These are phyloP conservation scores for Fagus crenata DNA, from an alignment of 306 rosid species.

Conservation along the genomic window DNA sequence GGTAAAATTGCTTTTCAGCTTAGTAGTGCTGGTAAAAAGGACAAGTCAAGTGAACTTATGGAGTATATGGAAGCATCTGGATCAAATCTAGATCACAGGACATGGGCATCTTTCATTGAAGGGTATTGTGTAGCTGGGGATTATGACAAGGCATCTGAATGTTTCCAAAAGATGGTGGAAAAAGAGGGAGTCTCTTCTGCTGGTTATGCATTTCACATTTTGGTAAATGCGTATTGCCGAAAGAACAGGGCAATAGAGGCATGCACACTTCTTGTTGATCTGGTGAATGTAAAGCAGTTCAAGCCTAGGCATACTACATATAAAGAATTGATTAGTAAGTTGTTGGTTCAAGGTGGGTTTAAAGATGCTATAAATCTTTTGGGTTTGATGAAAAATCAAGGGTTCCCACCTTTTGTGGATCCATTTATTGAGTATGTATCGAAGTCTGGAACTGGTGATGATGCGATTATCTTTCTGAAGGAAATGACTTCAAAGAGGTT, in stretches of 20 bases:
- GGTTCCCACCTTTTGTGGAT: conserved; percentile 66
- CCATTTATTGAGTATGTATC: conserved; percentile 65
- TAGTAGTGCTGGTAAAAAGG: conserved; percentile 49
- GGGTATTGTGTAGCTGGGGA: conserved; percentile 60
- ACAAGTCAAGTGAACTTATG: conserved; percentile 51
- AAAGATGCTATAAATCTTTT: conserved; percentile 60
- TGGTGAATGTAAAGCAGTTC: conserved; percentile 46
- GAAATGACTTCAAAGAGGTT: conserved; percentile 66
- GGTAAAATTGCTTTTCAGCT: conserved; percentile 53
- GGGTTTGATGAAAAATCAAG: conserved; percentile 65
- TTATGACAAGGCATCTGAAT: conserved; percentile 55
- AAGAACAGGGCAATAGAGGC: conserved; percentile 57
- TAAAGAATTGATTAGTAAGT: conserved; percentile 52
- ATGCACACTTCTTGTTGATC: conserved; percentile 44
- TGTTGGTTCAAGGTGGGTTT: conserved; percentile 58
- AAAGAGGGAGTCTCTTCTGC: conserved; percentile 49
- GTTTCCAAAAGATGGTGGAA: conserved; percentile 57
- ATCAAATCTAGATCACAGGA: conserved; percentile 41
- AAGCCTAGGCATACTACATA: conserved; percentile 71
- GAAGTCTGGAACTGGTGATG: conserved; percentile 67
- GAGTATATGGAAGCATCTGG: conserved; percentile 48
- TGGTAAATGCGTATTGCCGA: conserved; percentile 57
- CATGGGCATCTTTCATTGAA: conserved; percentile 55
- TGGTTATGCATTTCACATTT: conserved; percentile 44
- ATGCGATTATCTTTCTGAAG: conserved; percentile 56